Base-by-base conservation (phyloP, 1,284 basidiomycete species). In the Sutorius eximius region DNA sequence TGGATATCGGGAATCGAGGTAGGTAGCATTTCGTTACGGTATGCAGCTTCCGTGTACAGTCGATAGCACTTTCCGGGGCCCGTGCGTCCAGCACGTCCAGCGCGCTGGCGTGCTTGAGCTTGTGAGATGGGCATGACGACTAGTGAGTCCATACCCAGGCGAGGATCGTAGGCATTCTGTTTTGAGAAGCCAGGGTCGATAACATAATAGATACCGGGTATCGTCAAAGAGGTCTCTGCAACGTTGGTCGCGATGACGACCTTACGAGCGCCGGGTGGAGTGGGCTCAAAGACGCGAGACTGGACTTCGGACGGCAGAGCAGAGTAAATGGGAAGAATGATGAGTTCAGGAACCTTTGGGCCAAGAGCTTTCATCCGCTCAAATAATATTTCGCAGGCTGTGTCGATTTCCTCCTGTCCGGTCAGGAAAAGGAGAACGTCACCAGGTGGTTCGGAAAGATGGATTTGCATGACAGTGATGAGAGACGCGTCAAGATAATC, bases 41-140 rank as follows among this genome's bases (percentile, higher is more conserved):
- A 99, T 7, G 97, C 96, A 3, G 94, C 92, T 72, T 99, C 96
- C 0, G 96, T 99, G 73, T 97, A 99, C 1, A 99, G 80, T 10
- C 97, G 89, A 72, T 99, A 99, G 72, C 94, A 98, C 75, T 98
- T 98, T 47, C 97, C 97, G 0, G 97, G 97, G 20, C 97, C 96
- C 0, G 97, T 99, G 50, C 97, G 87, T 18, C 97, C 97, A 5
- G 97, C 97, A 65, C 97, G 93, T 22, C 97, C 97, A 0, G 95
- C 81, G 40, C 97, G 86, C 69, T 99, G 97, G 40, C 93, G 85
- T 1, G 97, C 96, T 72, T 98, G 95, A 5, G 97, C 95, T 77
- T 99, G 96, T 13, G 96, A 98, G 65, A 99, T 99, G 42, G 97
- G 97, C 90, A 96, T 98, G 41, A 99, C 97, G 44, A 98, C 91